phyloP scores from a whole-genome alignment of 2,329 filamentous ascomycete genomes.

The Albifimbria verrucaria region DNA sequence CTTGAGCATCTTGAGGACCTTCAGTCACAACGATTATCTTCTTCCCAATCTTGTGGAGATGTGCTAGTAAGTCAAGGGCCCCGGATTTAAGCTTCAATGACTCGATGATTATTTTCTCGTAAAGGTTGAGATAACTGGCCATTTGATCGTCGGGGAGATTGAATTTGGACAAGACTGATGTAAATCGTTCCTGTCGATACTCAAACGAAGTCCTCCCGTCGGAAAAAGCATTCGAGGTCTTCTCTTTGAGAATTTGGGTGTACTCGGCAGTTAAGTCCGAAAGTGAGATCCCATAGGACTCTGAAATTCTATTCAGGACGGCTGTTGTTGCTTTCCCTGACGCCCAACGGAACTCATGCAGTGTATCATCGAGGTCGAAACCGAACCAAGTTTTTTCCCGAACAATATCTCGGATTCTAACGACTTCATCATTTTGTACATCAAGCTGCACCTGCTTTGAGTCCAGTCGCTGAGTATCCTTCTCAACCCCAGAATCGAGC shows the following conservation, averaged over 20 bases:
- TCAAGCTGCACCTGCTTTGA: neutral
- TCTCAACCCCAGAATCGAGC: too few relatives aligned
- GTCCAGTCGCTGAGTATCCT: too few relatives aligned
- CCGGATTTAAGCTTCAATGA: conserved; percentile 33
- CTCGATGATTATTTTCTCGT: conserved; percentile 24
- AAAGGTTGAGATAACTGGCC: conserved; percentile 18
- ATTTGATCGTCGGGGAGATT: conserved; percentile 14
- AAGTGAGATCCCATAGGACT: conserved; percentile 9
- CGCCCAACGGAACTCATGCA: conserved; percentile 42
- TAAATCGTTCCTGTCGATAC: conserved; percentile 38
- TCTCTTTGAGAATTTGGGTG: conserved; percentile 24
- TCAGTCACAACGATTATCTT: conserved; percentile 43
- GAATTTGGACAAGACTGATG: conserved; percentile 25
- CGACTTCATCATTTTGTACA: neutral
- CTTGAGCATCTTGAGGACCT: conserved; percentile 10
- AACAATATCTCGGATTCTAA: conserved; percentile 8
- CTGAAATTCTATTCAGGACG: conserved; percentile 27
- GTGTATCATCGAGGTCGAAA: conserved; percentile 47
- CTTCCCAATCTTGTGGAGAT: conserved; percentile 29
- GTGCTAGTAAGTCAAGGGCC: conserved; percentile 28
- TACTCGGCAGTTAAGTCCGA: conserved; percentile 22
- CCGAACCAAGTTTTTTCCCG: conserved; percentile 33
- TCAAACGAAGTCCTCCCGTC: conserved; percentile 41
- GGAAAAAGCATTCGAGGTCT: conserved; percentile 36
- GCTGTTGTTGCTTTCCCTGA: conserved; percentile 30